These are phyloP conservation scores for Trichoderma endophyticum DNA, from an alignment of 2,329 filamentous ascomycete species.

Conservation along the genomic window DNA sequence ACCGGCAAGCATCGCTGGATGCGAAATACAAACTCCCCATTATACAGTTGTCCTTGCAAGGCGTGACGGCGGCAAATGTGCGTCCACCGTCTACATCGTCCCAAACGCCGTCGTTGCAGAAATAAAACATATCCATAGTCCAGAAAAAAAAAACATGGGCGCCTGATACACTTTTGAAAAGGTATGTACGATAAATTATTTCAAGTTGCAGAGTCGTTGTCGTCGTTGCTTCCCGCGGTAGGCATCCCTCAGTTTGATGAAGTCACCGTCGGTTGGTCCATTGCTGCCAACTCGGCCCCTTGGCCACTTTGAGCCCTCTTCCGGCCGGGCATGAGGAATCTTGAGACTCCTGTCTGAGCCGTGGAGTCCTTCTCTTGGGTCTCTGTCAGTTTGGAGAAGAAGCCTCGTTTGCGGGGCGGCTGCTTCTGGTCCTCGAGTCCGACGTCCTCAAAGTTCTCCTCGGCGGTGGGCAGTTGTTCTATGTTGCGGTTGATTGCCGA, in stretches of 20 bases:
- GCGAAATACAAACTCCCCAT: background rate
- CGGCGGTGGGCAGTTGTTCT: conserved; percentile 62
- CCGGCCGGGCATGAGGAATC: conserved; percentile 67
- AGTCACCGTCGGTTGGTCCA: conserved; percentile 44
- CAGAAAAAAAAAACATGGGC: conserved; percentile 5
- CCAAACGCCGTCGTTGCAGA: conserved; percentile 13
- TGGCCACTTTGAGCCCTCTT: conserved; percentile 65
- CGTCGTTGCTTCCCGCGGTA: background rate
- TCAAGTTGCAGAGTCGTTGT: background rate
- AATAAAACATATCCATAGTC: conserved; percentile 8
- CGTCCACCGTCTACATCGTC: background rate
- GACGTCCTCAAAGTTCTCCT: conserved; percentile 87
- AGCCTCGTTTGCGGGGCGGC: conserved; percentile 56
- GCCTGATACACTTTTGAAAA: conserved; percentile 7
- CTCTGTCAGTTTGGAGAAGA: conserved; percentile 76
- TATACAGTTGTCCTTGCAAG: background rate
- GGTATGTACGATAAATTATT: conserved; percentile 11
- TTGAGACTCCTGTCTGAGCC: conserved; percentile 42
- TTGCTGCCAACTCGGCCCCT: conserved; percentile 67
- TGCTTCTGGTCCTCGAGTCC: conserved; percentile 73
- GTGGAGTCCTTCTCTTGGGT: conserved; percentile 32
- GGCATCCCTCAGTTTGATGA: conserved; percentile 17
- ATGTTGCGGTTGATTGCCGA: conserved; percentile 58
- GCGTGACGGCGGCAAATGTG: background rate
- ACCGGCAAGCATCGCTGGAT: background rate